Conservation (phyloP, 2,329 filamentous ascomycete species). For the Sphaerulina musiva region DNA sequence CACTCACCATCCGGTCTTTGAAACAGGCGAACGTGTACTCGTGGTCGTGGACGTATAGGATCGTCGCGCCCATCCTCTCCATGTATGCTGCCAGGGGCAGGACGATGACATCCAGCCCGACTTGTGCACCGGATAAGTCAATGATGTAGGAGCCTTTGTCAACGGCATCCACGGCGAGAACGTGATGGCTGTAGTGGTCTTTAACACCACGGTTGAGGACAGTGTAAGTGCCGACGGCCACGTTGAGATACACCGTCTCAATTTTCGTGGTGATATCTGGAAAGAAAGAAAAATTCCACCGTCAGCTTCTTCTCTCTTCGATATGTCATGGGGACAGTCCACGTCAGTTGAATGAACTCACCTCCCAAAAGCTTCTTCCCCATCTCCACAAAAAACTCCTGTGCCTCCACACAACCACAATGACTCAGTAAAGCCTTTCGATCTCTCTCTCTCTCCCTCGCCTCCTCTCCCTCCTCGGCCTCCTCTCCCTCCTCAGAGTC, state of each 20-base stretch:
- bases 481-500: no score
- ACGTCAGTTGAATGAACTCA: neutral
- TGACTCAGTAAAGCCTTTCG: neutral
- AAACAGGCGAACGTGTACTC: neutral
- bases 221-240: neutral
- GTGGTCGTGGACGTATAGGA: neutral
- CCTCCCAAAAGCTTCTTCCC: neutral
- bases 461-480: no score
- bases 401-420: neutral
- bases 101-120: neutral
- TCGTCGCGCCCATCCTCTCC: neutral
- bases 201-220: neutral
- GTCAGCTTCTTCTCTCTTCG: no score
- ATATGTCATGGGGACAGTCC: neutral
- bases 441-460: neutral
- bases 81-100: neutral
- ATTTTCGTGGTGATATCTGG: neutral
- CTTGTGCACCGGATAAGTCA: slow-evolving; percentile 1
- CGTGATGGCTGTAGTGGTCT: neutral
- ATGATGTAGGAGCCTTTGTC: neutral
- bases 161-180: neutral
- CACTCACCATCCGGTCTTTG: neutral
- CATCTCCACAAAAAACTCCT: neutral
- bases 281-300: neutral
- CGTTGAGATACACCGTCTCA: neutral